Base-by-base conservation (phyloP, 139 green algal species). In the Marvania coccoides region DNA sequence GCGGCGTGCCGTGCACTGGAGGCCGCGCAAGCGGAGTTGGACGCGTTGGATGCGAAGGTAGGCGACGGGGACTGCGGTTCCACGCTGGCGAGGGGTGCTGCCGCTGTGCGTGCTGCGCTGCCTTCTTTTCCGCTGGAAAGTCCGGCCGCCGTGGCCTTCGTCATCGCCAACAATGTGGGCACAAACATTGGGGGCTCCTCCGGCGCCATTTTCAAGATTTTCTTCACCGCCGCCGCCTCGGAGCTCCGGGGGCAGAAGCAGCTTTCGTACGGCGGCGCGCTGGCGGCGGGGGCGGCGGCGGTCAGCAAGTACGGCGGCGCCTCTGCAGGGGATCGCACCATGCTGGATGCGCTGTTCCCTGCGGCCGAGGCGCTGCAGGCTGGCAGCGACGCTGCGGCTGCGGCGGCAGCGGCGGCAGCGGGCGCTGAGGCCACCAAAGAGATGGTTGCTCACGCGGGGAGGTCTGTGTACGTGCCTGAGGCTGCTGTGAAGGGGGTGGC, bases 1-100 rank as follows among this genome's bases (percentile, higher is more conserved):
- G 65, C 65, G 3, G 72, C 70, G 6, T 69, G 48, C 30, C 57
- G 69, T 39, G 68, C 74, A 15, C 29, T 91, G 37, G 28, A 80
- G 12, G 47, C 45, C 2, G 74, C 60, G 33, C 76, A 70, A 31
- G 31, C 58, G 7, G 36, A 77, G 61, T 72, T 92, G 12, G 76
- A 89, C 53, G 81, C 69, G 3, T 47, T 86, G 56, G 85, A 91
- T 54, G 62, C 54, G 6, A 77, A 77, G 75, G 80, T 85, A 15
- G 90, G 90, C 6, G 90, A 96, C 68, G 90, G 90, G 30, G 89
- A 95, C 77, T 95, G 90, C 61, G 90, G 88, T 12, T 59, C 63
- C 4, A 95, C 89, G 2, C 29, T 94, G 19, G 58, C 54, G 6
- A 61, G 58, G 2, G 90, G 81, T 3, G 86, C 80, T 0, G 37